phyloP scores from a whole-genome alignment of 495 filamentous ascomycete species.

The Aspergillus sparsus region DNA sequence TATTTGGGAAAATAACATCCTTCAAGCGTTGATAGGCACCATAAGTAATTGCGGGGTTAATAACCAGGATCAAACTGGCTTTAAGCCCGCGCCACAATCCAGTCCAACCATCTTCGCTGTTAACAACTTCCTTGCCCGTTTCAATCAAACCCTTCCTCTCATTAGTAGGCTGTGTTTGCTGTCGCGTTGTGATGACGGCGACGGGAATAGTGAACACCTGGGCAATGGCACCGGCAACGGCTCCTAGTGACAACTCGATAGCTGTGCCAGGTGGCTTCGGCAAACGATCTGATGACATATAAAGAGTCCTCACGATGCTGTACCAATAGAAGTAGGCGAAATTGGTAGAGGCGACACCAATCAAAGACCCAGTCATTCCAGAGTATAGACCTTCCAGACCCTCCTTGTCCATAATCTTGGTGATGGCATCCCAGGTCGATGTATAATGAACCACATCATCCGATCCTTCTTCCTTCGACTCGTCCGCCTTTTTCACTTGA shows the following conservation, averaged over 20 bases:
- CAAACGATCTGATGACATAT: constrained; percentile 66
- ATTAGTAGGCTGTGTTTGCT: constrained; percentile 85
- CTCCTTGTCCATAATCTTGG: constrained; percentile 80
- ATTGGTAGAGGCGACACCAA: constrained; percentile 95
- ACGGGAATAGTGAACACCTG: constrained; percentile 97
- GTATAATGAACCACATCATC: constrained; percentile 69
- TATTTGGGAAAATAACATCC: constrained; percentile 75
- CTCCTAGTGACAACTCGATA: constrained; percentile 83
- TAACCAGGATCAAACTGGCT: constrained; percentile 92
- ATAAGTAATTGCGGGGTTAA: constrained; percentile 98
- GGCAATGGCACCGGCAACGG: constrained; percentile 84
- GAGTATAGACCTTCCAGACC: constrained; percentile 83
- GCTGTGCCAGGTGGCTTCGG: constrained; percentile 73
- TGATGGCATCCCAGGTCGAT: constrained; percentile 83
- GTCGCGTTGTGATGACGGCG: constrained; percentile 89
- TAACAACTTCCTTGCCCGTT: constrained; percentile 84
- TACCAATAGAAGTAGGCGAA: constrained; percentile 99
- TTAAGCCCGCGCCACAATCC: constrained; percentile 96
- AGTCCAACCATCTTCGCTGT: constrained; percentile 84
- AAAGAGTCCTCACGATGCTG: constrained; percentile 79
- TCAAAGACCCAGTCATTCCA: constrained; percentile 79
- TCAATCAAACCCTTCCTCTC: constrained; percentile 86
- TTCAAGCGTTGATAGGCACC: constrained; percentile 93
- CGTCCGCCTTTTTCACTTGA: constrained; percentile 68
- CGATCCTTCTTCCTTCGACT: constrained; percentile 30